Conservation (phyloP, 176 grass and related monocot species). For the Oryza coarctata region DNA sequence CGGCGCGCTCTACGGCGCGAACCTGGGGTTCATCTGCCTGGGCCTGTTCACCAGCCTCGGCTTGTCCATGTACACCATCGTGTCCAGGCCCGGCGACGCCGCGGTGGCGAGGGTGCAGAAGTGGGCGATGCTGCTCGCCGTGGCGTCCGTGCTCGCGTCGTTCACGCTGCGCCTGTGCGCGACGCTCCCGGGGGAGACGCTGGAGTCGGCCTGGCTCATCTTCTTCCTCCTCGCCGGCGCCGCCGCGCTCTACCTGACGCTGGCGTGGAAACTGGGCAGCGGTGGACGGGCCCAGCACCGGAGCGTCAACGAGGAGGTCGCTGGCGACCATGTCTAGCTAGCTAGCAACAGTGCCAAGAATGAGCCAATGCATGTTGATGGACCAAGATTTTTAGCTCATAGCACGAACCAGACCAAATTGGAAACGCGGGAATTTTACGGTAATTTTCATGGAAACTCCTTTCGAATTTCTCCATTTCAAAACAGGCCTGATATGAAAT, state of each 20-base stretch:
- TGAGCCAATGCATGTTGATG: no score
- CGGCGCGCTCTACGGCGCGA: neutral
- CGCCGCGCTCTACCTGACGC: neutral
- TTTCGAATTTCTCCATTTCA: no score
- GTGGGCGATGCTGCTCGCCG: slow-evolving; percentile 20
- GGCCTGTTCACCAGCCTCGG: slow-evolving; percentile 36
- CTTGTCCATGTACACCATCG: slow-evolving; percentile 37
- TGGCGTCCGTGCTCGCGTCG: slow-evolving; percentile 12
- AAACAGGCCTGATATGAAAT: no score
- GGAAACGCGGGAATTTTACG: no score
- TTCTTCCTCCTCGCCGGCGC: slow-evolving; percentile 10
- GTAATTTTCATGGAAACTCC: no score
- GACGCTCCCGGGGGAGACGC: neutral
- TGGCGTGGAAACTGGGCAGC: neutral
- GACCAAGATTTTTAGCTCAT: no score
- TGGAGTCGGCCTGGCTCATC: neutral
- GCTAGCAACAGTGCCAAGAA: no score
- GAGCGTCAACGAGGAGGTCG: neutral
- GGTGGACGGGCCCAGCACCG: neutral
- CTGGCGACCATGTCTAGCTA: neutral
- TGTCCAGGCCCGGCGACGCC: neutral
- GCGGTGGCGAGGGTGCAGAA: slow-evolving; percentile 30
- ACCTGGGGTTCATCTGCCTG: neutral
- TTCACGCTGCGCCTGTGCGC: neutral
- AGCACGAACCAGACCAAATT: no score